These are phyloP conservation scores for Blyttiomyces sp. DNA, from an alignment of 371 early-diverging fungal genomes.

Conservation along the genomic window DNA sequence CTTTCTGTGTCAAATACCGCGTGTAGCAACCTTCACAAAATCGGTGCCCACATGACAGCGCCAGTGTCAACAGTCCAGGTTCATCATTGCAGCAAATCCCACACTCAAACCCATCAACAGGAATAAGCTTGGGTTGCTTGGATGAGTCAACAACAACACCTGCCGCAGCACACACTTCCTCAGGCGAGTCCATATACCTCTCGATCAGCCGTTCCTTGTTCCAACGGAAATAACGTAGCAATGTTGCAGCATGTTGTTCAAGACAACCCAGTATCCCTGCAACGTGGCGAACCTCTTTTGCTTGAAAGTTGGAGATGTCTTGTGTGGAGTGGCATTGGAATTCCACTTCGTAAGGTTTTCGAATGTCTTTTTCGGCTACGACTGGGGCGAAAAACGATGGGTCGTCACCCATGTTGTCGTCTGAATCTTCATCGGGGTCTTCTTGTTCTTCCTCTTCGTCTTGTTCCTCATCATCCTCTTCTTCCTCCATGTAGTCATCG, in stretches of 20 bases:
- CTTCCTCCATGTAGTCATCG: slow-evolving; percentile 14
- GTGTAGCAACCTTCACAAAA: slow-evolving; percentile 85
- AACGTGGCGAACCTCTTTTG: slow-evolving; percentile 54
- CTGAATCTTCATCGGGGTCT: slow-evolving; percentile 43
- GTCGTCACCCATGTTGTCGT: slow-evolving; percentile 38
- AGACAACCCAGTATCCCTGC: slow-evolving; percentile 62
- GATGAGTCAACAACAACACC: slow-evolving; percentile 58
- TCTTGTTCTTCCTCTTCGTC: slow-evolving; percentile 42
- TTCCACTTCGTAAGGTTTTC: slow-evolving; percentile 68
- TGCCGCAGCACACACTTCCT: slow-evolving; percentile 58
- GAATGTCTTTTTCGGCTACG: slow-evolving; percentile 30
- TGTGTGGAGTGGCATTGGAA: slow-evolving; percentile 52
- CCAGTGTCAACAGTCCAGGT: slow-evolving; percentile 51
- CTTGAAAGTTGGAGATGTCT: slow-evolving; percentile 52
- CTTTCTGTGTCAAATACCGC: slow-evolving; percentile 79
- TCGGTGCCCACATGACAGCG: slow-evolving; percentile 71
- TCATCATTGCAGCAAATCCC: slow-evolving; percentile 76
- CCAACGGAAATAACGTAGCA: slow-evolving; percentile 73
- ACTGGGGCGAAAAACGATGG: slow-evolving; percentile 29
- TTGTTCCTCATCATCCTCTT: slow-evolving; percentile 21
- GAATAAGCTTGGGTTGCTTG: slow-evolving; percentile 31
- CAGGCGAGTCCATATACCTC: slow-evolving; percentile 76
- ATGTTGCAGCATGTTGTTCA: slow-evolving; percentile 58
- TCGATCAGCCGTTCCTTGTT: slow-evolving; percentile 91
- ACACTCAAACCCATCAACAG: slow-evolving; percentile 66